Percentiles rank a stretch among this genome's conserved stretches.
Conservation (phyloP, 2,329 filamentous ascomycete species). For the Alternaria infectoria region DNA sequence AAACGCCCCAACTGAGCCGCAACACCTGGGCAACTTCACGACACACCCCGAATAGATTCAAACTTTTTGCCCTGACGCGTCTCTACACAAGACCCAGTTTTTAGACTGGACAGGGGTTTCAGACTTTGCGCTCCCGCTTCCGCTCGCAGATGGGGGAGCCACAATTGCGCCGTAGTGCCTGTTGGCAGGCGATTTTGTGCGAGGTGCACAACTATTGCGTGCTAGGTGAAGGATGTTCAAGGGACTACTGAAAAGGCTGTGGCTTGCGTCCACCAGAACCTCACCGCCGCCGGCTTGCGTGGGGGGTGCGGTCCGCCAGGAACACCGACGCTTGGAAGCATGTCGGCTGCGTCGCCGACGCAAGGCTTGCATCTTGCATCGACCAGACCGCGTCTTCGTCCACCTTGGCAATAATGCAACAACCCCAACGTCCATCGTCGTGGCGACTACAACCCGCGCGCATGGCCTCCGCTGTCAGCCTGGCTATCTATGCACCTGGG, state of each 20-base stretch:
- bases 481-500: slow-evolving; percentile 4
- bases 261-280: slow-evolving; percentile 1
- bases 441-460: slow-evolving; percentile 5
- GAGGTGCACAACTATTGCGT: slow-evolving; percentile 5
- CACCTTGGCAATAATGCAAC: neutral
- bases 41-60: slow-evolving; percentile 3
- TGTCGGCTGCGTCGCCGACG: slow-evolving; percentile 7
- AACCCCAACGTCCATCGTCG: neutral
- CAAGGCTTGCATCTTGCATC: neutral
- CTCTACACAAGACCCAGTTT: slow-evolving; percentile 7
- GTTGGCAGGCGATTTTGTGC: slow-evolving; percentile 12
- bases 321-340: slow-evolving; percentile 2
- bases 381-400: slow-evolving; percentile 3
- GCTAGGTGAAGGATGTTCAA: neutral
- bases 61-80: slow-evolving; percentile 12
- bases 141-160: slow-evolving; percentile 2
- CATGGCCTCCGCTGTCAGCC: slow-evolving; percentile 1
- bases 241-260: neutral
- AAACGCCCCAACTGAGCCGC: slow-evolving; percentile 4
- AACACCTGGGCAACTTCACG: slow-evolving; percentile 3
- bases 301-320: slow-evolving; percentile 2
- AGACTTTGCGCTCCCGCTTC: slow-evolving; percentile 12
- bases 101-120: slow-evolving; percentile 16
- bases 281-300: neutral
- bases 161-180: slow-evolving; percentile 15